Base-by-base conservation (phyloP, 1,139 yeast genomes). In the Nakaseomyces delphensis region DNA sequence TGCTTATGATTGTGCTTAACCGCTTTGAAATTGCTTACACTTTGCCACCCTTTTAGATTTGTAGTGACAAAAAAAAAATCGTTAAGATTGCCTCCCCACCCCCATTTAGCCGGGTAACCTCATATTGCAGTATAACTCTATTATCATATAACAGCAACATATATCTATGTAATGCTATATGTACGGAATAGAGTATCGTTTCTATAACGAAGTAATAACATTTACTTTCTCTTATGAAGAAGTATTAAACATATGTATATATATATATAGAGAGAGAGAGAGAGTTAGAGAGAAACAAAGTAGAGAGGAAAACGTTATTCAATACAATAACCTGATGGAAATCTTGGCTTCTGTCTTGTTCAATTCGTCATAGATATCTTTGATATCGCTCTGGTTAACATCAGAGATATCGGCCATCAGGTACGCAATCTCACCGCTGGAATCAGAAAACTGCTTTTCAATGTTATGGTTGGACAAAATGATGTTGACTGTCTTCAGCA, bases 341-440 rank as follows among this genome's bases (percentile, higher is more conserved):
- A 91, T 85, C 67, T 84, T 86, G 73, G 82, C 86, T 41, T 93
- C 89, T 40, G 97, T 91, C 61, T 79, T 79, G 65, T 84, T 95
- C 60, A 91, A 76, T 66, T 84, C 83, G 60, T 84, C 85, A 65
- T 89, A 82, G 53, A 91, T 74, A 21, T 77, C 71, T 67, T 85
- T 86, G 68, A 93, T 86, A 60, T 86, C 96, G 51, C 78, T 76
- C 50, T 73, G 70, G 56, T 80, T 77, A 45, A 91, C 97, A 55
- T 85, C 86, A 36, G 94, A 78, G 58, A 91, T 86, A 68, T 91
- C 99, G 27, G 98, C 96, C 95, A 91, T 89, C 65, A 91, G 76
- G 69, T 93, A 91, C 43, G 99, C 99, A 60, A 91, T 82, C 46
- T 86, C 95, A 52, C 96, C 96, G 60, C 83, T 79, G 19, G 97